Base-by-base conservation (phyloP, 2,329 filamentous ascomycete species). In the Chalaropsis ovoidea region DNA sequence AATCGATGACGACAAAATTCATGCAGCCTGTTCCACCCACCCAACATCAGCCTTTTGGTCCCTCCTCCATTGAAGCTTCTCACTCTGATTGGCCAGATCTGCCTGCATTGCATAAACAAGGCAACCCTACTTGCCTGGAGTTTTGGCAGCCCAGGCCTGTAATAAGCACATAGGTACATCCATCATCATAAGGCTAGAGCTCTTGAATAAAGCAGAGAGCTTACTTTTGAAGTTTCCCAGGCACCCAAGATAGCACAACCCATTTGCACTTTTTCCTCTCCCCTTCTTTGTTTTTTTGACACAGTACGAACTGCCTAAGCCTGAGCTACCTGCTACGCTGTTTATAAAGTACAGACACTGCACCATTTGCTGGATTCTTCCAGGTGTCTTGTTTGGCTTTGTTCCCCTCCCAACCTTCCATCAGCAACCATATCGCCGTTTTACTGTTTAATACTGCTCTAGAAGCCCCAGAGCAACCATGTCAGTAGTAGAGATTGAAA, bases 401-500 rank as follows among this genome's bases (percentile, higher is more conserved):
- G 27, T 49, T 49, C 41, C 58, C 58, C 58, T 43, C 35, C 17
- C 24, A 35, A 17, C 19, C 6, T 42, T 52, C 19, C 4, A 31
- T 43, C 27, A 22, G 24, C 43, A 56, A 24, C 31, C 41, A 41
- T 42, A 52, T 39, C 31, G 17, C 27, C 41, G 10, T 31, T 62
- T 54, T 41, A 42, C 39, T 13, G 35, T 56, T 52, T n/a, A n/a
- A n/a, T 31, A 35, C 52, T 19, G 17, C 27, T n/a, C 2, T 19
- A 58, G 52, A 17, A 58, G 17, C 27, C 11, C 27, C 24, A 13
- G 31, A 58, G 27, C 52, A 58, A n/a, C 42, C 31, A 65, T 65
- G 63, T 13, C 63, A 8, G 43, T 65, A 27, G 43, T 61, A 22
- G 19, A 67, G 64, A 76, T 76, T 65, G 74, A 76, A 72, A 82